Evolutionary conservation across 2,329 filamentous ascomycete genomes (phyloP).

Genomic region (Cordyceps tenuipes): DNA sequence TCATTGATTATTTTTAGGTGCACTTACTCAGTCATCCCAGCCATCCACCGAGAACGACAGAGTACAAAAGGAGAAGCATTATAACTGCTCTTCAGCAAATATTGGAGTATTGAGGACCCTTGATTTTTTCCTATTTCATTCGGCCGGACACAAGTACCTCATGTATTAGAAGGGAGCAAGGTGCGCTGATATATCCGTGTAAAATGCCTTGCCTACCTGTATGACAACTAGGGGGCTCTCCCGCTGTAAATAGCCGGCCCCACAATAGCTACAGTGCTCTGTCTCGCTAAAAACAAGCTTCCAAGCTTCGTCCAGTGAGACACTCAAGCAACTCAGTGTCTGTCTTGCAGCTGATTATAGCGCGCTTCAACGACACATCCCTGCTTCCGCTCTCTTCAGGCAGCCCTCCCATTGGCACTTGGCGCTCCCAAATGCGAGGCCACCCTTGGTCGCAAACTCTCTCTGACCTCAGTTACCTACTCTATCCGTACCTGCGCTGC

Average conservation of each 20-base stretch:
- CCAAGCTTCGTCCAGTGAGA: background rate
- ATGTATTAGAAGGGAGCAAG: too few species aligned
- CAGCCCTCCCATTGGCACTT: constrained; percentile 4
- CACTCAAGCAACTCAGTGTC: background rate
- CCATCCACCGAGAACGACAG: too few species aligned
- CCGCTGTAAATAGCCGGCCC: background rate
- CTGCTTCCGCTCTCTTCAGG: background rate
- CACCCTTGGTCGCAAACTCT: constrained; percentile 6
- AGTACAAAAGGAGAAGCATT: too few species aligned
- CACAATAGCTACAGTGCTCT: background rate
- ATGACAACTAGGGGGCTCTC: too few species aligned
- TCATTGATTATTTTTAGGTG: too few species aligned
- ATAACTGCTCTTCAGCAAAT: too few species aligned
- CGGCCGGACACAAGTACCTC: too few species aligned
- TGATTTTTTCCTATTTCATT: too few species aligned
- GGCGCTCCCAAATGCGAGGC: background rate
- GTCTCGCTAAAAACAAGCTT: background rate
- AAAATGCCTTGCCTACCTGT: too few species aligned
- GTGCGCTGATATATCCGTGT: too few species aligned
- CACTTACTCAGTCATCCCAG: too few species aligned
- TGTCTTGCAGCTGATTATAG: background rate
- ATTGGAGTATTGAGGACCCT: too few species aligned
- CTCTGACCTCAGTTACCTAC: background rate
- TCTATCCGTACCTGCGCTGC: background rate
- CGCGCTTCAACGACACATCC: background rate